Evolutionary conservation across 2,329 filamentous ascomycete genomes (phyloP).

Genomic region (Xylaria sp.): DNA sequence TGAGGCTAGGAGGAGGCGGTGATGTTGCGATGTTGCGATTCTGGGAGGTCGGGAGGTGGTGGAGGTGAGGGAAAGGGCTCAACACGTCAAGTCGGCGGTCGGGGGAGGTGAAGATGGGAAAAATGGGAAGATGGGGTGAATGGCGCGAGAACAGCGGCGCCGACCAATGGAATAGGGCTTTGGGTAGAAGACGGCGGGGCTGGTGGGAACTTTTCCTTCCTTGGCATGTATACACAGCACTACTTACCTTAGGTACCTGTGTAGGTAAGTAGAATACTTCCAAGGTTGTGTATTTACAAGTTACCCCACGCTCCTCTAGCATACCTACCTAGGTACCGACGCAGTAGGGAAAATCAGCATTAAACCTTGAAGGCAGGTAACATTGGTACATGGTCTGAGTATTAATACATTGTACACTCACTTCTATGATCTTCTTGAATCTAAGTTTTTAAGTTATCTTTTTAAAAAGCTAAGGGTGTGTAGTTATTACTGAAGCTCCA

Average conservation of each 20-base stretch:
- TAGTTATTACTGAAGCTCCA: no score
- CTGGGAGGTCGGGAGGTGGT: conserved; percentile 15
- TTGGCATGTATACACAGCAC: no score
- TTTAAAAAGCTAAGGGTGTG: no score
- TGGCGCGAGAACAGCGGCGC: conserved; percentile 13
- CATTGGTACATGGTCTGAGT: no score
- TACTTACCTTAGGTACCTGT: neutral
- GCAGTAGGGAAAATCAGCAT: no score
- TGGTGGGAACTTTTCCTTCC: neutral
- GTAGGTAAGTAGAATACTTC: no score
- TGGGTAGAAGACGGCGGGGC: conserved; percentile 3
- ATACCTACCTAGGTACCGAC: neutral
- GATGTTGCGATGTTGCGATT: conserved; percentile 20
- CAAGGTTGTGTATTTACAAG: no score
- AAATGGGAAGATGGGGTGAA: conserved; percentile 38
- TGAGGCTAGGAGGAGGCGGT: conserved; percentile 1
- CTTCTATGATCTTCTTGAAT: no score
- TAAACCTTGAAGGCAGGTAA: no score
- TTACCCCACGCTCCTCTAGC: no score
- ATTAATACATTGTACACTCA: no score
- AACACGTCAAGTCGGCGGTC: conserved; percentile 23
- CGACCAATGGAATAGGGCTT: conserved; percentile 20
- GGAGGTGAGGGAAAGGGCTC: conserved; percentile 33
- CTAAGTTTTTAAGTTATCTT: no score
- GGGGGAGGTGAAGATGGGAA: conserved; percentile 34